Conservation (phyloP, 345 rosid genomes). For the Eucalyptus cladocalyx region DNA sequence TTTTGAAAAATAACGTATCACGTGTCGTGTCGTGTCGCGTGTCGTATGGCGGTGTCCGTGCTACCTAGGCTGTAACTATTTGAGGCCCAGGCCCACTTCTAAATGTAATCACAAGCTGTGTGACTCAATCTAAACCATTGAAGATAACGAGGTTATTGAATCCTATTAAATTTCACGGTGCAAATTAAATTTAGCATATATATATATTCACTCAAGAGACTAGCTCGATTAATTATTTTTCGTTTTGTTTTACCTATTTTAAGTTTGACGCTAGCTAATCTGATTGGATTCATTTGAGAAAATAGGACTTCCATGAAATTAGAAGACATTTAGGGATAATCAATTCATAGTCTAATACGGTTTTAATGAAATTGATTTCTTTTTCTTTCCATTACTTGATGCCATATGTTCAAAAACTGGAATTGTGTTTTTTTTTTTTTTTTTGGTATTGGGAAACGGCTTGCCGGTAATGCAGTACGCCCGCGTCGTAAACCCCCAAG, state of each 20-base stretch:
- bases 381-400: accelerated
- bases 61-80: neutral
- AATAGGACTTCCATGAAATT: accelerated
- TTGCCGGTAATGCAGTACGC: no score
- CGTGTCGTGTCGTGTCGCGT: no score
- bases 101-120: neutral
- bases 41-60: no score
- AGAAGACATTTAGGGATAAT: neutral
- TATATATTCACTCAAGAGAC: neutral
- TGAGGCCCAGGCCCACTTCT: neutral
- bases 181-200: neutral
- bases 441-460: no score
- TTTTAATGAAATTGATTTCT: accelerated
- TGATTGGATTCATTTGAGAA: accelerated
- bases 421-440: no score
- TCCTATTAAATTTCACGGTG: neutral
- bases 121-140: neutral
- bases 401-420: neutral
- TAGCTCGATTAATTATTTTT: neutral
- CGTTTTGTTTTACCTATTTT: accelerated
- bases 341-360: accelerated
- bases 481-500: no score
- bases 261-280: accelerated
- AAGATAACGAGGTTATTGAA: neutral
- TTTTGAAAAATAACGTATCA: no score